Evolutionary conservation across 78 protist species (phyloP), one percentile per base, ranked within the genome.

Genomic region (Bigelowiella natans): DNA sequence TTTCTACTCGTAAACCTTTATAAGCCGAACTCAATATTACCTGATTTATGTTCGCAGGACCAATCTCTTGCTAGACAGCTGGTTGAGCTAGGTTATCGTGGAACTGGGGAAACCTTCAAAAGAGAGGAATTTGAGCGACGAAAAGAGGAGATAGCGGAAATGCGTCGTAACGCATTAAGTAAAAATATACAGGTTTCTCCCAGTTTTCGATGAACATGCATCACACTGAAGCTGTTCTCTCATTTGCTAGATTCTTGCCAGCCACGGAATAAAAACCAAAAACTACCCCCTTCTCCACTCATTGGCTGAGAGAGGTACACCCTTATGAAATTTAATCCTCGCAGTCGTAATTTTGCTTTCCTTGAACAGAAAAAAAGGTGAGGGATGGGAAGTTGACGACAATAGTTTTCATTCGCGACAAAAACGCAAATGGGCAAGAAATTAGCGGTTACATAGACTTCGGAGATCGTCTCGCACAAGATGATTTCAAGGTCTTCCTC

Each of bases 71-170:
- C 96, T 0, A 88, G 98, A 1, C 95, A 95, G 90, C 92, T 97
- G 1, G 96, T 94, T 18, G 98, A 97, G 92, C 95, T 97, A 37
- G 98, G 98, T 7, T 95, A 92, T 40, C 93, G 96, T 0, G 97
- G 97, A 3, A 84, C 38, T 2, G 97, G 97, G 34, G 96, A 95
- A n/a, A 85, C 92, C 2, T 88, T 97, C 37, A 90, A 88, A 40
- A 88, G 97, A 2, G 97, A 93, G 28, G 97, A 97, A 88, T 97
- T 95, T 30, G 96, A 95, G 36, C 93, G 84, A 36, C 83, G 93
- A 1, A 91, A 93, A 51, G 3, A 28, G 11, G 94, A 88, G 0
- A 92, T 51, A 1, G 92, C 30, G 64, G 34, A 37, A 38, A 51
- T 40, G 29, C 2, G 39, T 2, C 30, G 34, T 3, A 37, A n/a